Evolutionary conservation across 495 filamentous ascomycete genomes (phyloP).

Genomic region (Lasiosphaeris hirsuta): DNA sequence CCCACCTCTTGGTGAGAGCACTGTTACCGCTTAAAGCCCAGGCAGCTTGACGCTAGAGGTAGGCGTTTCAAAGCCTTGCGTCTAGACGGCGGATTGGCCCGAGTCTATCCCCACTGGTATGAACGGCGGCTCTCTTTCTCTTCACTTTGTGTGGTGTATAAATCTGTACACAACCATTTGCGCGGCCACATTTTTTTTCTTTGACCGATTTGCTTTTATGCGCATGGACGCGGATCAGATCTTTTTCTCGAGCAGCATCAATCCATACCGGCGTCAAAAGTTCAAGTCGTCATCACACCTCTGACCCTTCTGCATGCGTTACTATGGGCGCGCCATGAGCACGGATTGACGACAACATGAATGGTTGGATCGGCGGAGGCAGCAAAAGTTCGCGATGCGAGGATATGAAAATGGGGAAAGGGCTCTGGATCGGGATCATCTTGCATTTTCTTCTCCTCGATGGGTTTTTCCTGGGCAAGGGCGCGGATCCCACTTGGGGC

Average conservation of each 20-base stretch:
- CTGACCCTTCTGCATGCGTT: neutral
- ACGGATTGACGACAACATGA: too few relatives aligned
- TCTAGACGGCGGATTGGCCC: neutral
- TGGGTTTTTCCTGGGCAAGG: too few relatives aligned
- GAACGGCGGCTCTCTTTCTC: constrained; percentile 23
- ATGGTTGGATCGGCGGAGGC: too few relatives aligned
- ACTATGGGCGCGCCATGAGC: too few relatives aligned
- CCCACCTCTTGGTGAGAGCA: constrained; percentile 41
- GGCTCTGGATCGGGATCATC: too few relatives aligned
- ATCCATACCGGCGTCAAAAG: neutral
- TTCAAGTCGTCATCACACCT: neutral
- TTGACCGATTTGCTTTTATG: neutral
- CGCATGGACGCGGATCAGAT: constrained; percentile 1
- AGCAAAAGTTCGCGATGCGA: too few relatives aligned
- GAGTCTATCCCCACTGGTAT: constrained; percentile 12
- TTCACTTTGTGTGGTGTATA: constrained; percentile 38
- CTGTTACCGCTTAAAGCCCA: constrained; percentile 24
- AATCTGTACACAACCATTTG: constrained; percentile 18
- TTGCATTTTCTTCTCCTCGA: too few relatives aligned
- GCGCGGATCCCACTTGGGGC: too few relatives aligned
- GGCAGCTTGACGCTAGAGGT: neutral
- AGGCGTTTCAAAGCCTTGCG: neutral
- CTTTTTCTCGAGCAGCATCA: neutral
- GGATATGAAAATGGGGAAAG: too few relatives aligned
- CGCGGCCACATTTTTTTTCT: neutral